Evolutionary conservation across 2,329 filamentous ascomycete species (phyloP), one percentile per base, ranked within the genome.

Genomic region (Pseudogymnoascus sp.): DNA sequence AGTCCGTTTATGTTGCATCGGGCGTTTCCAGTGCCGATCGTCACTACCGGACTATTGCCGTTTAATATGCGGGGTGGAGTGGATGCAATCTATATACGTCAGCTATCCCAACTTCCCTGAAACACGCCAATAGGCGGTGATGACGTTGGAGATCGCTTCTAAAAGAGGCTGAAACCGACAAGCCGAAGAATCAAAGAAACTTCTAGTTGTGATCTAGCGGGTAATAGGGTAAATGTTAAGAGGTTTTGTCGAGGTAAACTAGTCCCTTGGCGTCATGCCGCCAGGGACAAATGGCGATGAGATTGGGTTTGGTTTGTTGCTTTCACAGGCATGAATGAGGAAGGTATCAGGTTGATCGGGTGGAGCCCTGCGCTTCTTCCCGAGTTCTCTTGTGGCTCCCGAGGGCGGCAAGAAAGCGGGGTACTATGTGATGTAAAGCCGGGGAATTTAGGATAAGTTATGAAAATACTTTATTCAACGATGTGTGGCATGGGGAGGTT

Each of bases 41-140:
- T 33, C 47, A 56, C 47, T 56, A 56, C 47, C 47, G 47, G 26
- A 13, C 29, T 56, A 8, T 19, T 16, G 29, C 26, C 5, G 29
- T 56, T 56, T 56, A 56, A 56, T 56, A 56, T 33, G 47, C 26
- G 47, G 47, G 47, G 47, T 56, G 47, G 26, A 33, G 47, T 24
- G n/a, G 29, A 33, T 56, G 47, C 47, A 56, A 56, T 56, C 47
- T 56, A 56, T 33, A 56, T 56, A 56, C 26, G 47, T 56, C 47
- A 56, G 47, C 47, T 33, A 56, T 26, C 47, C 47, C 47, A 56
- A 56, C 47, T 56, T 8, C n/a, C 26, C 47, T 56, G 47, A 56
- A 56, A 56, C 47, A 56, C 47, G 47, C 47, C 47, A 56, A 33
- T 56, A n/a, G n/a, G 29, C n/a, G 16, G 8, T n/a, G 8, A 33